Conservation (phyloP, 805 yeast genomes). For the Yarrowia osloensis region DNA sequence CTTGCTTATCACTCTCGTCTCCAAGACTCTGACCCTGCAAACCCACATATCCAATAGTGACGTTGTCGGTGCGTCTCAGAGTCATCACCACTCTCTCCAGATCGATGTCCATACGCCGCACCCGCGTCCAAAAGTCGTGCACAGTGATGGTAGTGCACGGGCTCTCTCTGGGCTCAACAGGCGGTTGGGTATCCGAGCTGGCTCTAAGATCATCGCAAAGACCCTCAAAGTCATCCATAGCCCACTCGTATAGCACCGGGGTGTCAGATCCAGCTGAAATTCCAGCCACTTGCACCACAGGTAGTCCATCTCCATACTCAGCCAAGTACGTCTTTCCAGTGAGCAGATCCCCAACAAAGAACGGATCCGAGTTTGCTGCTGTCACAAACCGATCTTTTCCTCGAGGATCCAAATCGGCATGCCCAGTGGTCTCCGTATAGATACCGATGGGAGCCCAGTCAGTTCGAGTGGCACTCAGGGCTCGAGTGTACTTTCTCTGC, state of each 20-base stretch:
- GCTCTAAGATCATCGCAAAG: slow-evolving; percentile 3
- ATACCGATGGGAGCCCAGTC: slow-evolving; percentile 9
- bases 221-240: background rate
- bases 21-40: background rate
- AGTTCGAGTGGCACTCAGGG: background rate
- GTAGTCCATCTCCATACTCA: background rate
- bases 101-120: background rate
- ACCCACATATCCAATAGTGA: background rate
- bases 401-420: background rate
- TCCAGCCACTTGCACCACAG: background rate
- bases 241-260: background rate
- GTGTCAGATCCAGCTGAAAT: background rate
- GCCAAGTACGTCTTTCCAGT: background rate
- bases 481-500: slow-evolving; percentile 6
- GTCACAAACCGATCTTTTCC: slow-evolving; percentile 1
- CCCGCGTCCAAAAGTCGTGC: background rate
- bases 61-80: background rate
- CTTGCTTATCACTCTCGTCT: background rate
- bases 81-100: background rate
- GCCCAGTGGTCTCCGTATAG: background rate
- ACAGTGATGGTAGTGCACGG: background rate
- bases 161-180: background rate
- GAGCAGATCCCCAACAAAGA: background rate
- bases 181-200: background rate
- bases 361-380: background rate